Percentiles rank a stretch among this genome's conserved stretches.
phyloP scores from a whole-genome alignment of 495 filamentous ascomycete genomes.

The Ramalina intermedia region DNA sequence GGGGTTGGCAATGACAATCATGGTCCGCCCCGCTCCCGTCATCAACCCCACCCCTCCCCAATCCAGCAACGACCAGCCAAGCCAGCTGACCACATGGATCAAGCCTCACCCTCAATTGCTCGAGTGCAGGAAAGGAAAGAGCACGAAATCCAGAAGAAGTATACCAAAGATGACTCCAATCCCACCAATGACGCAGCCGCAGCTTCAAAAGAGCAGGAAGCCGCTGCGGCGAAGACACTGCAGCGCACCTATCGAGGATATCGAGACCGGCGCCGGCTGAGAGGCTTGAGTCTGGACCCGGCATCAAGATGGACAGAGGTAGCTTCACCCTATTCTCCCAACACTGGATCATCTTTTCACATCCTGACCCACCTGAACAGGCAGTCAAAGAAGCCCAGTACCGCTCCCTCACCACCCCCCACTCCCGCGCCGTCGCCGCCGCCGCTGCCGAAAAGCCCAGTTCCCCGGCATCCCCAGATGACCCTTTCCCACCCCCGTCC shows the following conservation, averaged over 20 bases:
- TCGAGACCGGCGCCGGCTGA: slow-evolving; percentile 47
- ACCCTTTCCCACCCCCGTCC: slow-evolving; percentile 12
- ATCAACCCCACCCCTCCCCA: too few species aligned
- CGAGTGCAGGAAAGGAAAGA: slow-evolving; percentile 9
- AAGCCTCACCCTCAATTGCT: slow-evolving; percentile 3
- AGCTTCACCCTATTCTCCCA: slow-evolving; percentile 6
- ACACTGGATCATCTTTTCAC: not conserved
- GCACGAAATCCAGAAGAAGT: slow-evolving; percentile 4
- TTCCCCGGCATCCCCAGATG: slow-evolving; percentile 2
- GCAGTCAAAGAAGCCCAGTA: slow-evolving; percentile 51
- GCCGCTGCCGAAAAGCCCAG: not conserved
- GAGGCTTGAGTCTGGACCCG: slow-evolving; percentile 49
- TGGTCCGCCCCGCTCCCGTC: too few species aligned
- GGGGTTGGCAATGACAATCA: too few species aligned
- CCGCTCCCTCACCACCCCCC: slow-evolving; percentile 36
- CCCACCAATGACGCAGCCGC: not conserved
- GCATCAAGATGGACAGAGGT: slow-evolving; percentile 54
- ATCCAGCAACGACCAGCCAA: too few species aligned
- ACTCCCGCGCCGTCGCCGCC: slow-evolving; percentile 15
- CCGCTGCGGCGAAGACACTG: slow-evolving; percentile 9
- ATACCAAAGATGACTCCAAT: not conserved
- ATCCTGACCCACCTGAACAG: slow-evolving; percentile 15
- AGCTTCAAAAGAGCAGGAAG: not conserved
- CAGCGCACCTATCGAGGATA: slow-evolving; percentile 60
- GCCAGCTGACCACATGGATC: too few species aligned